Evolutionary conservation across 2,329 filamentous ascomycete genomes (phyloP), one percentile per base, ranked within the genome.

Genomic region (Aspergillus quadricinctus): DNA sequence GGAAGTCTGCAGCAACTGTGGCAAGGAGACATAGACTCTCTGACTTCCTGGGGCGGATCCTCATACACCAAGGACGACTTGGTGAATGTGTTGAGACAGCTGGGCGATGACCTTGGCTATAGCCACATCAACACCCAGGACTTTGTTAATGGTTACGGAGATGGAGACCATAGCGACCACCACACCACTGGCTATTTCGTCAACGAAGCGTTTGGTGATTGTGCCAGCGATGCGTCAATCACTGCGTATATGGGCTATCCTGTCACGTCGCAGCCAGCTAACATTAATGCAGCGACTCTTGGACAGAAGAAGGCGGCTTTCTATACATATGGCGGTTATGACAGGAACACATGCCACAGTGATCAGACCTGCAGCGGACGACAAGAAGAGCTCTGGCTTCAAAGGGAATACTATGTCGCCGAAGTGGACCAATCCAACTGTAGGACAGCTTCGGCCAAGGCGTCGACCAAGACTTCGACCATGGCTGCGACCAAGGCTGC

Each of bases 91-190:
- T 37, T 63, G 2, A 48, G 49, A 1, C n/a, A 50, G 2, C 49
- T 61, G 21, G 50, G 57, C n/a, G 53, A 50, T 5, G 50, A 51
- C 1, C 63, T 58, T 17, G 23, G 29, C 0, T 57, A 54, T 0
- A 54, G 59, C 23, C 52, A 53, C 10, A 50, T 64, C 48, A 64
- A 64, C 31, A 63, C 59, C 2, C 48, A 51, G 19, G 61, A 63
- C 41, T 63, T 48, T 49, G 58, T 57, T 10, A 25, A 59, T 17
- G 48, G 29, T 28, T 50, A 55, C 29, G 56, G 59, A 3, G 51
- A 57, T 5, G 55, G 60, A 0, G 62, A 64, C 29, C 61, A 63
- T 28, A 58, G 54, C 29, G 62, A 64, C 21, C 59, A 64, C 40
- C 50, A 60, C 35, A 43, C 57, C 9, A 51, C 56, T 2, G 62